Base-by-base conservation (phyloP, 108 stramenopile species). In the Schizochytrium sp. region DNA sequence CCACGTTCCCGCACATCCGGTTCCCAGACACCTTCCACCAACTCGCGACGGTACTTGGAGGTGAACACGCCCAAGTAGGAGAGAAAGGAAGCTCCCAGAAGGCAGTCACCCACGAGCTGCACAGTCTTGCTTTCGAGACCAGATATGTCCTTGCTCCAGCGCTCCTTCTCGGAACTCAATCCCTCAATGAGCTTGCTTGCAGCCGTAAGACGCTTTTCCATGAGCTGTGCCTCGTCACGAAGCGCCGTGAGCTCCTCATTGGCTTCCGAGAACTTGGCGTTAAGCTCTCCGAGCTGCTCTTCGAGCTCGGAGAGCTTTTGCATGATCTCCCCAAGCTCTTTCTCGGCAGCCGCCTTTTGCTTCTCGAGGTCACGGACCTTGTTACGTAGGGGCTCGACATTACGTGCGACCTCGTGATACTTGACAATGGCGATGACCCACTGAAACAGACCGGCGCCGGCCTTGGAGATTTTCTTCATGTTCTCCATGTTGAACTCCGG, bases 21-120 rank as follows among this genome's bases (percentile, higher is more conserved):
- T 83, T 89, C 51, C 53, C 94, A 92, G 14, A 41, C 89, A 12
- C 72, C 87, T 23, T 92, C 72, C 45, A 94, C 10, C 6, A 95
- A 72, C 44, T 88, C 71, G 28, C 19, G 25, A 10, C 95, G 92
- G 71, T 91, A 95, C 28, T 95, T 93, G 21, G 90, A 89, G 28
- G 94, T 95, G 92, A 95, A 95, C 18, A 94, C 94, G 19, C 95
- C 95, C 16, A 92, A 58, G 90, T 95, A 95, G 4, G 92, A 92
- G 41, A 95, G 72, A 89, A 95, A 95, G 19, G 91, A 90, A 0
- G 94, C 89, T 21, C 89, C 91, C 59, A 95, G 44, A 3, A 95
- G 87, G 58, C 94, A 95, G 87, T 95, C 94, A 4, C 95, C 95
- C 29, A 95, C 94, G 5, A 95, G 91, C 69, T 87, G 72, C n/a